phyloP scores from a whole-genome alignment of 1,284 basidiomycete genomes.

The Irpex lacteus region DNA sequence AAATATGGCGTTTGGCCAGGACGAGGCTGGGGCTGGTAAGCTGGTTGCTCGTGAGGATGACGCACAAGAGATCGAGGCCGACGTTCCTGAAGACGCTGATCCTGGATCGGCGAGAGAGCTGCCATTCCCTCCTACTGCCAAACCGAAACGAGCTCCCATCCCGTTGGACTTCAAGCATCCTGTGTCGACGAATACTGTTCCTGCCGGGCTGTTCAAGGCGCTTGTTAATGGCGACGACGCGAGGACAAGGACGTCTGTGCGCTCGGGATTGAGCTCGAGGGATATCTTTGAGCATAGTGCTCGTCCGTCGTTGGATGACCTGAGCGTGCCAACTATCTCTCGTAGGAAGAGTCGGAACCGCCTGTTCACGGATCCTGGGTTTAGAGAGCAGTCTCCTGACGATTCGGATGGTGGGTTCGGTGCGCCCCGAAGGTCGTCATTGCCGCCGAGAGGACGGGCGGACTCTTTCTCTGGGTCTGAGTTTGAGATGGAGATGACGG shows the following conservation, averaged over 20 bases:
- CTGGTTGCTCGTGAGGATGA: slow-evolving; percentile 23
- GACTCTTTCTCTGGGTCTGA: slow-evolving; percentile 35
- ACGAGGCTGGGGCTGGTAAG: slow-evolving; percentile 12
- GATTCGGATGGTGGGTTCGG: slow-evolving; percentile 31
- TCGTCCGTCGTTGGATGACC: slow-evolving; percentile 71
- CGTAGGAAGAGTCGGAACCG: slow-evolving; percentile 47
- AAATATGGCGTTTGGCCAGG: slow-evolving; percentile 12
- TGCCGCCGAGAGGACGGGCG: slow-evolving; percentile 47
- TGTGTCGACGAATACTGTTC: slow-evolving; percentile 70
- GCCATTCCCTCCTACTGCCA: slow-evolving; percentile 35
- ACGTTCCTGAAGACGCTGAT: slow-evolving; percentile 6
- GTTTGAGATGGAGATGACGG: slow-evolving; percentile 47
- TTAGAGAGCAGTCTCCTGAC: slow-evolving; percentile 28
- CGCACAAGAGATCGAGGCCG: slow-evolving; percentile 18
- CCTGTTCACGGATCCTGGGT: slow-evolving; percentile 55
- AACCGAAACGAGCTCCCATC: slow-evolving; percentile 69
- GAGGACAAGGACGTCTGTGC: slow-evolving; percentile 61
- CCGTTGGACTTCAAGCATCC: slow-evolving; percentile 80
- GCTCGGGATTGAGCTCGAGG: slow-evolving; percentile 70
- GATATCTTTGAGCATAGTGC: slow-evolving; percentile 60
- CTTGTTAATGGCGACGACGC: slow-evolving; percentile 60
- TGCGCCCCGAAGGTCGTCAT: slow-evolving; percentile 56
- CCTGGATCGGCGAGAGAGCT: slow-evolving; percentile 26
- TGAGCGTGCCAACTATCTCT: slow-evolving; percentile 65
- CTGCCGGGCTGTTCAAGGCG: slow-evolving; percentile 81